Evolutionary conservation across 306 rosid genomes (phyloP).

Genomic region (Lathyrus oleraceus): DNA sequence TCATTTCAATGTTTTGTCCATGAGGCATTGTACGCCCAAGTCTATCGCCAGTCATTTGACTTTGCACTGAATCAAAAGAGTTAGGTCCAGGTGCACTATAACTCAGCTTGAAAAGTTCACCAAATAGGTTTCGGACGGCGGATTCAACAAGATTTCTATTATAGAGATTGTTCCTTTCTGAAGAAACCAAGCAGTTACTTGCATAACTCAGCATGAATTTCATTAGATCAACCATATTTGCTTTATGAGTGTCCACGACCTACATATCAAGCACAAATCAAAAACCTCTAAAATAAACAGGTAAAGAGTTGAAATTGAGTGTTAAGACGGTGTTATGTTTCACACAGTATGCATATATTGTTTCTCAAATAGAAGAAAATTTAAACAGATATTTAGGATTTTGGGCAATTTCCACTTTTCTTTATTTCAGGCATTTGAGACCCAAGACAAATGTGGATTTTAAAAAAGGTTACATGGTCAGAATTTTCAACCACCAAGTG

Average conservation of each 20-base stretch:
- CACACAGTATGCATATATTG: neutral
- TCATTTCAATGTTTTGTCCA: slow-evolving; percentile 77
- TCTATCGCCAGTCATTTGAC: slow-evolving; percentile 46
- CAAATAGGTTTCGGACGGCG: slow-evolving; percentile 66
- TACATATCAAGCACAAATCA: slow-evolving; percentile 39
- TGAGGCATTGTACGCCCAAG: slow-evolving; percentile 45
- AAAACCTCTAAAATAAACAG: neutral
- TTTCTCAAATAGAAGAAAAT: slow-evolving; percentile 15
- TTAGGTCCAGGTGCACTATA: slow-evolving; percentile 51
- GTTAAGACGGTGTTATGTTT: slow-evolving; percentile 14
- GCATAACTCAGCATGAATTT: slow-evolving; percentile 79
- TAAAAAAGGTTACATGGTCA: neutral
- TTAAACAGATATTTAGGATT: slow-evolving; percentile 18
- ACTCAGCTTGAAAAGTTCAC: slow-evolving; percentile 66
- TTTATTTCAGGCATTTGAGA: neutral
- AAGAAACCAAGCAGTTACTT: slow-evolving; percentile 51
- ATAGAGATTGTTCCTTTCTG: slow-evolving; percentile 49
- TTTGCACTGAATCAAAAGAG: slow-evolving; percentile 46
- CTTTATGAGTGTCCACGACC: slow-evolving; percentile 64
- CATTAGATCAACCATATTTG: slow-evolving; percentile 84
- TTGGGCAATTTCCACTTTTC: slow-evolving; percentile 5
- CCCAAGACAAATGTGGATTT: slow-evolving; percentile 9
- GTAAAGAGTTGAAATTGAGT: slow-evolving; percentile 5
- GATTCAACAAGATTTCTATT: slow-evolving; percentile 66
- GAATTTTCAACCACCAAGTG: slow-evolving; percentile 1